Base-by-base conservation (phyloP, 495 filamentous ascomycete genomes). In the Aspergillus bridgeri region DNA sequence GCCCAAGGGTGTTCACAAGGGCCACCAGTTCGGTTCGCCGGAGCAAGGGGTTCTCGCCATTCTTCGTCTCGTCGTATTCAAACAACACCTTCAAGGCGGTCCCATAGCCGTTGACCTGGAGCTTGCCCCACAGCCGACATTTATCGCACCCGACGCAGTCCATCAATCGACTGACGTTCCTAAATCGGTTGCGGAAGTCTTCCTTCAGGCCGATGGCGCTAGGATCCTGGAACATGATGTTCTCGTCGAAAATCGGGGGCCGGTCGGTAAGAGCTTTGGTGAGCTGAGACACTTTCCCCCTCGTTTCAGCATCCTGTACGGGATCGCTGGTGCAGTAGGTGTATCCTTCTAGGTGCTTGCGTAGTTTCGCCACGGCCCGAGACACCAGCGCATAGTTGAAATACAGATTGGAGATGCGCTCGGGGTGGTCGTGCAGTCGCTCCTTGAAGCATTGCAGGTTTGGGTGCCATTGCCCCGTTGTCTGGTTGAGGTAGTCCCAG, bases 61-160 rank as follows among this genome's bases (percentile, higher is more conserved):
- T 81, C 49, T 89, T 85, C 60, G 85, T 87, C 69, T 90, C 86
- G 67, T 96, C 91, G 61, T 93, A 96, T 63, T 98, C 95, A 65
- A 98, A 98, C 2, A 98, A 79, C 2, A 98, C 86, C 72, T 98
- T 98, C 38, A 98, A 73, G 9, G 94, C 94, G 2, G 94, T 92
- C 33, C 94, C 95, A 66, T 96, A 98, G 17, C 94, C 94, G 19
- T 88, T 89, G 6, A 91, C 94, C 70, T 98, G 94, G n/a, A 98
- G 72, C 72, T 98, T 98, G 50, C 94, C 94, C 95, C 94, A 98
- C 3, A 98, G 84, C 17, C 94, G 85, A 75, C 94, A 98, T 75
- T 98, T 98, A 76, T 98, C 94, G 73, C 94, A 98, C 20, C 94
- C 94, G 17, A 98, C 94, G 70, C 94, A 98, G 74, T 98, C 94